Evolutionary conservation across 2,329 filamentous ascomycete species (phyloP), one percentile per base, ranked within the genome.

Genomic region (Fonsecaea erecta): DNA sequence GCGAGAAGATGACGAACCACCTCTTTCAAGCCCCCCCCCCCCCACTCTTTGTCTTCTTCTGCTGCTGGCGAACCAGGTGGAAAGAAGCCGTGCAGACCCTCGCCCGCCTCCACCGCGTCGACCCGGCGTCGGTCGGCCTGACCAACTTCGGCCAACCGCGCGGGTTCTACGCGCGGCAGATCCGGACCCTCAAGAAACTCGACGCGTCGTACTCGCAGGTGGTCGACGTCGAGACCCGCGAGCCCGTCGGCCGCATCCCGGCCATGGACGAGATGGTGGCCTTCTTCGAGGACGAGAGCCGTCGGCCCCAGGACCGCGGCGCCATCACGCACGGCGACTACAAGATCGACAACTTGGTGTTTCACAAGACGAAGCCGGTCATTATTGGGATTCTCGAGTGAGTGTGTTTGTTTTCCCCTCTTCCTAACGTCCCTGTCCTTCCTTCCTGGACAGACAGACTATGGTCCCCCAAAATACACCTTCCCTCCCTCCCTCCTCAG

Each of bases 291-390:
- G 84, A 93, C 73, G 82, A 86, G 70, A 77, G 77, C 62, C 84
- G 82, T 56, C 91, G 93, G 78, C 94, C 94, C 0, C 81, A 83
- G 67, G 94, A 98, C 75, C 84, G 91, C 67, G 88, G 85, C 21
- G 90, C 89, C 4, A 85, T 97, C 68, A 89, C 98, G 30, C 95
- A 98, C 74, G 95, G 95, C 40, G 95, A 99, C 77, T 99, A 94
- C 82, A 99, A 98, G 82, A 96, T 94, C 74, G 91, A 95, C 77
- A 95, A 95, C 73, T 77, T 94, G 70, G 88, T 95, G 46, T 99
- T 96, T 77, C 92, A 97, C 81, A 90, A 91, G 79, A 93, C 91
- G 0, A 90, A 94, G 76, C 88, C 93, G 4, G 83, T 88, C 60
- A 93, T 98, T 12, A 93, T 98, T 77, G 95, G 94, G 2, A 93